Evolutionary conservation across 2,329 filamentous ascomycete genomes (phyloP).

Genomic region (Cladophialophora psammophila): DNA sequence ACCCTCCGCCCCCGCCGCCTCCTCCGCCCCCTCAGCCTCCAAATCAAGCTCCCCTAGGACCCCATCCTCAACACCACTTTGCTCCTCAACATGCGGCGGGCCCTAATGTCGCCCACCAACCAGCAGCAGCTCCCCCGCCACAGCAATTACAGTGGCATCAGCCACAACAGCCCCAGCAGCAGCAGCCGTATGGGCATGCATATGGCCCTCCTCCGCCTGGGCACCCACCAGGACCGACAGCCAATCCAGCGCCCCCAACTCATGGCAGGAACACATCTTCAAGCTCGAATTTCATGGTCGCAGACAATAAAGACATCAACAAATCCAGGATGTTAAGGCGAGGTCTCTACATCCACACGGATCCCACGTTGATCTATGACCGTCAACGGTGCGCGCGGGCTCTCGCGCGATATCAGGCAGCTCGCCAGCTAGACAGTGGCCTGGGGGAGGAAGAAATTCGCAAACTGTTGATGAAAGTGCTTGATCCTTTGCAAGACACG

Average conservation of each 20-base stretch:
- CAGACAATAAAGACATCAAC: conserved; percentile 64
- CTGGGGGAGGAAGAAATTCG: conserved; percentile 59
- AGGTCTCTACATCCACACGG: conserved; percentile 79
- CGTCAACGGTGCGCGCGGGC: conserved; percentile 83
- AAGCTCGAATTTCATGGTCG: conserved; percentile 29
- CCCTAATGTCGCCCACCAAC: neutral
- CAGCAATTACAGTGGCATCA: conserved; percentile 8
- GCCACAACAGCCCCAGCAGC: neutral
- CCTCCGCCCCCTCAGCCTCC: conserved; percentile 14
- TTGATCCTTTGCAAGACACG: conserved; percentile 74
- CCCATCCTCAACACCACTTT: neutral
- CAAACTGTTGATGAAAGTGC: conserved; percentile 65
- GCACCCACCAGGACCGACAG: neutral
- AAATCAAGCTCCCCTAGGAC: neutral
- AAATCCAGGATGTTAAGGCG: conserved; percentile 90
- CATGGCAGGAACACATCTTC: conserved; percentile 24
- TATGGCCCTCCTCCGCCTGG: conserved; percentile 5
- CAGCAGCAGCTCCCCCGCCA: neutral
- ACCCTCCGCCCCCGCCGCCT: conserved; percentile 17
- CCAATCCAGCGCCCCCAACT: conserved; percentile 1
- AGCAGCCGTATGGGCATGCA: neutral
- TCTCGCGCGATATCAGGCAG: conserved; percentile 86
- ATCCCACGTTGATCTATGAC: conserved; percentile 78
- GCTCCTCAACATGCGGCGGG: neutral
- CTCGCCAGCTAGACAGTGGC: conserved; percentile 75